phyloP scores from a whole-genome alignment of 495 filamentous ascomycete genomes.

The Penicillium ucsense region DNA sequence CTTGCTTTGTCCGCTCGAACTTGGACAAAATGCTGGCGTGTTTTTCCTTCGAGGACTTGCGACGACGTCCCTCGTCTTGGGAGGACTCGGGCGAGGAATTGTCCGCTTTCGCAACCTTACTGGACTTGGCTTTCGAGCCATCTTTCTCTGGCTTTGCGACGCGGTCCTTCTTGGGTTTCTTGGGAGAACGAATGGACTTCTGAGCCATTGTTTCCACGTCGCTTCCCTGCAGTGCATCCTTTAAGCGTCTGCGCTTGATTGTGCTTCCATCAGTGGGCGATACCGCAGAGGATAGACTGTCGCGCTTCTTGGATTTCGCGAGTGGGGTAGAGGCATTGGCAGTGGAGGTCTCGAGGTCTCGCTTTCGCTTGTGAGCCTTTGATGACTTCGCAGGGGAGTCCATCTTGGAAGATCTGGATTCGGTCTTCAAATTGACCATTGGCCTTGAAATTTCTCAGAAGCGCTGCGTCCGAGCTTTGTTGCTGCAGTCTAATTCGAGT shows the following conservation, averaged over 20 bases:
- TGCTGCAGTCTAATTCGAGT: not conserved
- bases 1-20: slow-evolving; percentile 32
- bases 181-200: slow-evolving; percentile 24
- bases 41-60: slow-evolving; percentile 22
- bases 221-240: slow-evolving; percentile 7
- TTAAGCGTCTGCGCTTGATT: slow-evolving; percentile 18
- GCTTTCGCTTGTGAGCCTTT: slow-evolving; percentile 32
- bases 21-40: slow-evolving; percentile 36
- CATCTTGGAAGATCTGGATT: slow-evolving; percentile 8
- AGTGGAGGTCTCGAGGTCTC: slow-evolving; percentile 22
- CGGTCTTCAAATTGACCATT: slow-evolving; percentile 21
- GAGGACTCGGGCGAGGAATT: not conserved
- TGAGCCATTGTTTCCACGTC: slow-evolving; percentile 13
- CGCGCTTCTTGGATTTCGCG: slow-evolving; percentile 30
- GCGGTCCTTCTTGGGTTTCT: slow-evolving; percentile 13
- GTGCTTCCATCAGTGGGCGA: slow-evolving; percentile 8
- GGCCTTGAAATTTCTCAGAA: not conserved
- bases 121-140: slow-evolving; percentile 20
- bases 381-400: slow-evolving; percentile 12
- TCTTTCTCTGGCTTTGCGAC: slow-evolving; percentile 18
- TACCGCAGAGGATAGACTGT: slow-evolving; percentile 9
- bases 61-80: slow-evolving; percentile 3
- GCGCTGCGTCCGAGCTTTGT: slow-evolving; percentile 1
- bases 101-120: slow-evolving; percentile 6
- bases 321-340: slow-evolving; percentile 24